phyloP scores from a whole-genome alignment of 2,329 filamentous ascomycete species.

The Alternaria rosae region DNA sequence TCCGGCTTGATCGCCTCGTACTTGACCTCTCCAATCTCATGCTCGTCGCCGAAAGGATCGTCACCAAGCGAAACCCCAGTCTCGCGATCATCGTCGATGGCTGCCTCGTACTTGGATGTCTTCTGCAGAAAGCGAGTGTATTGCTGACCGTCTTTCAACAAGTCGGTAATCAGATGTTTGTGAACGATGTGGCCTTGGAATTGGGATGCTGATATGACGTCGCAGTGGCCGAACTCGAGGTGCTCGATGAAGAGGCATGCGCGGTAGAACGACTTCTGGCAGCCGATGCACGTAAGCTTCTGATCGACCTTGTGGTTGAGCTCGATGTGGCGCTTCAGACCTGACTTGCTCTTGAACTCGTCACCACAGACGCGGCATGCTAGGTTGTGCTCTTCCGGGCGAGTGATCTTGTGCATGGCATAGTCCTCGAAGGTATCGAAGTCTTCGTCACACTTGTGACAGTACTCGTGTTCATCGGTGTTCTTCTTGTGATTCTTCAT shows the following conservation, averaged over 20 bases:
- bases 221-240: constrained; percentile 62
- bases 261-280: constrained; percentile 55
- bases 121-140: constrained; percentile 39
- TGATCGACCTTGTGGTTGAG: constrained; percentile 59
- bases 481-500: constrained; percentile 62
- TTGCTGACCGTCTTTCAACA: constrained; percentile 27
- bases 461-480: constrained; percentile 56
- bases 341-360: constrained; percentile 63
- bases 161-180: constrained; percentile 56
- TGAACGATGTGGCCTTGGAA: constrained; percentile 60
- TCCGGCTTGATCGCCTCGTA: constrained; percentile 39
- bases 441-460: constrained; percentile 55
- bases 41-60: constrained; percentile 24
- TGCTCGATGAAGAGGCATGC: constrained; percentile 62
- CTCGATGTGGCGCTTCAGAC: constrained; percentile 61
- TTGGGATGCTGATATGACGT: constrained; percentile 50
- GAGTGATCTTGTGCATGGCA: constrained; percentile 56
- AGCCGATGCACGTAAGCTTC: constrained; percentile 62
- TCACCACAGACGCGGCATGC: constrained; percentile 64
- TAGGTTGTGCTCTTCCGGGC: constrained; percentile 54
- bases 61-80: constrained; percentile 27
- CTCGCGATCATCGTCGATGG: constrained; percentile 36
- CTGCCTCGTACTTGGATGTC: constrained; percentile 36
- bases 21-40: constrained; percentile 25
- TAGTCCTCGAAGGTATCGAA: constrained; percentile 55